Percentiles rank a stretch among this genome's conserved stretches.
These are phyloP conservation scores for Lonicera japonica DNA, from an alignment of 129 eudicot genomes.

Conservation along the genomic window DNA sequence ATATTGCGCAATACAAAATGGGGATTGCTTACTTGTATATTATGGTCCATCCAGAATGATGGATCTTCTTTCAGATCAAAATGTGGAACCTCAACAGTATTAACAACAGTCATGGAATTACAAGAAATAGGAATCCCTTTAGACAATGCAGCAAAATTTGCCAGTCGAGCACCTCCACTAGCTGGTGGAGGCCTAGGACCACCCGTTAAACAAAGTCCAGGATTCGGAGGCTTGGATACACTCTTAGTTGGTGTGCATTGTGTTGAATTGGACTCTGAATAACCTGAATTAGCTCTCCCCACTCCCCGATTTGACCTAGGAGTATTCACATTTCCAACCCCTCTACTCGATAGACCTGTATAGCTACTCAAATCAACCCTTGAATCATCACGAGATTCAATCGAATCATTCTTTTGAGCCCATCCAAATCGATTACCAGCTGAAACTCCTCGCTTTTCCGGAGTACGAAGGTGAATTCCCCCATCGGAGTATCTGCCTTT, in stretches of 20 bases:
- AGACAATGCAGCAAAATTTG: slow-evolving; percentile 43
- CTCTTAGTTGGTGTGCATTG: slow-evolving; percentile 85
- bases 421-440: slow-evolving; percentile 50
- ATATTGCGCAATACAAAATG: neutral
- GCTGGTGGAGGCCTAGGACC: slow-evolving; percentile 45
- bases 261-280: slow-evolving; percentile 55
- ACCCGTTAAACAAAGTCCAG: slow-evolving; percentile 43
- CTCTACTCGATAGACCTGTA: slow-evolving; percentile 1
- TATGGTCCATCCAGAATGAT: slow-evolving; percentile 96
- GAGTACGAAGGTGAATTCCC: slow-evolving; percentile 51
- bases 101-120: slow-evolving; percentile 34
- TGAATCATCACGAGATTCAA: slow-evolving; percentile 48
- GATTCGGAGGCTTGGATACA: slow-evolving; percentile 76
- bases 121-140: slow-evolving; percentile 53
- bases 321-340: slow-evolving; percentile 22
- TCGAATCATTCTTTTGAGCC: slow-evolving; percentile 24
- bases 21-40: slow-evolving; percentile 63
- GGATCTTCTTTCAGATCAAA: slow-evolving; percentile 93
- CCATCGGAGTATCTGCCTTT: slow-evolving; percentile 33
- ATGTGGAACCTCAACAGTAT: slow-evolving; percentile 78
- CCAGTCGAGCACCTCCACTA: slow-evolving; percentile 40
- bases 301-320: slow-evolving; percentile 51
- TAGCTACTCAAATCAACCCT: slow-evolving; percentile 5
- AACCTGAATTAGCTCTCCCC: slow-evolving; percentile 47
- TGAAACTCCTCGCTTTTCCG: slow-evolving; percentile 53